Evolutionary conservation across 345 rosid genomes (phyloP).

Genomic region (Populus simonii): DNA sequence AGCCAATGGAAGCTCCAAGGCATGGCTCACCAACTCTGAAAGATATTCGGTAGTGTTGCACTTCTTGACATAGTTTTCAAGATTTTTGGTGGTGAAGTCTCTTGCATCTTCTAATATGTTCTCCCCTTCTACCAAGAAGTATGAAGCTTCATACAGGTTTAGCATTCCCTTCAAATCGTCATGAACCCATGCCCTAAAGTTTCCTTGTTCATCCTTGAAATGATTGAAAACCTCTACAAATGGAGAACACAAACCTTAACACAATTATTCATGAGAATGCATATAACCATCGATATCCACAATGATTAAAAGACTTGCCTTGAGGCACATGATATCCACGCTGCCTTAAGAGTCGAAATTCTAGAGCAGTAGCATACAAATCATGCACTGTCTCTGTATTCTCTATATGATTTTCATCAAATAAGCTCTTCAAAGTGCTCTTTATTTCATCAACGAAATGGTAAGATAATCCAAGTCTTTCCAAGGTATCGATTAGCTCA

Average conservation of each 20-base stretch:
- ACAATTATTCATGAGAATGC: no score
- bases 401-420: no score
- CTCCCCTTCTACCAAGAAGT: slow-evolving; percentile 21
- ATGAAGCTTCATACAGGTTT: slow-evolving; percentile 37
- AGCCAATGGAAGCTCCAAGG: slow-evolving; percentile 39
- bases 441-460: not conserved
- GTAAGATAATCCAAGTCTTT: slow-evolving; percentile 14
- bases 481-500: slow-evolving; percentile 13
- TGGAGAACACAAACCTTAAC: not conserved
- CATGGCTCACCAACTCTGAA: slow-evolving; percentile 25
- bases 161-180: slow-evolving; percentile 30
- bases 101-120: slow-evolving; percentile 28
- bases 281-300: not conserved
- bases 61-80: slow-evolving; percentile 12
- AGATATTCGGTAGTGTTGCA: not conserved
- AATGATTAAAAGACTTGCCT: not conserved
- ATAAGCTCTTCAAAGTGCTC: not conserved
- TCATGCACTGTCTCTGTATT: not conserved
- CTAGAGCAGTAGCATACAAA: slow-evolving; percentile 1
- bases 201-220: slow-evolving; percentile 14
- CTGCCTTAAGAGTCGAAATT: slow-evolving; percentile 9
- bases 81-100: slow-evolving; percentile 18
- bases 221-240: slow-evolving; percentile 28
- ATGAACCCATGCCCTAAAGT: slow-evolving; percentile 13
- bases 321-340: not conserved